Base-by-base conservation (phyloP, 2,329 filamentous ascomycete species). In the Colletotrichum navitas region DNA sequence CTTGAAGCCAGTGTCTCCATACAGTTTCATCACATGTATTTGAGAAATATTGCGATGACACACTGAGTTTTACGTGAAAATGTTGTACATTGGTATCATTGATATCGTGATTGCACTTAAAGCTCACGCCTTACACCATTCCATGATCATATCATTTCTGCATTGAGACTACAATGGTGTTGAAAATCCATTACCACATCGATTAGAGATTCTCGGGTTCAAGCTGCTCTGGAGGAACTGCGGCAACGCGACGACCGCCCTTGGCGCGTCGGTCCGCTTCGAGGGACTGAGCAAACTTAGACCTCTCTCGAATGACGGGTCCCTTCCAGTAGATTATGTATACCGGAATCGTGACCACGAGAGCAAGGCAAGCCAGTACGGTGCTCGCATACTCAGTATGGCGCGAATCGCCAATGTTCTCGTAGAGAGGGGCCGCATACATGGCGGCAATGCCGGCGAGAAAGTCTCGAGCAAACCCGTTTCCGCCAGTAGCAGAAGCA, bases 401-500 rank as follows among this genome's bases (percentile, higher is more conserved):
- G 7, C 82, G 79, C 24, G 77, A 70, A 18, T 78, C 77, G 0
- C 80, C 78, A 68, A 86, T 84, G 39, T 83, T 85, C 24, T 80
- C 74, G 77, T 86, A 89, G 74, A 88, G 84, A 0, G 90, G 90
- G 1, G 83, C 86, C 0, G 89, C 87, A 55, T 86, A 89, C 71
- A 91, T 83, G 2, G 89, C 90, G n/a, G 90, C 82, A 18, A 91
- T 81, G 77, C 90, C 90, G 24, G 90, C 90, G 26, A 92, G 81
- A 77, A 92, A 88, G 75, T 92, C 90, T 73, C 90, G 85, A 34
- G 89, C 85, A 79, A 90, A 91, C 21, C 89, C 90, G 74, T 92
- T 92, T 24, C 90, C 90, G 54, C 90, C 90, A 0, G 89, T 91
- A 1, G 90, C 90, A 0, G 89, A 91, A 12, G 90, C 89, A 1